Base-by-base conservation (phyloP, 2,329 filamentous ascomycete species). In the Alternaria arborescens region DNA sequence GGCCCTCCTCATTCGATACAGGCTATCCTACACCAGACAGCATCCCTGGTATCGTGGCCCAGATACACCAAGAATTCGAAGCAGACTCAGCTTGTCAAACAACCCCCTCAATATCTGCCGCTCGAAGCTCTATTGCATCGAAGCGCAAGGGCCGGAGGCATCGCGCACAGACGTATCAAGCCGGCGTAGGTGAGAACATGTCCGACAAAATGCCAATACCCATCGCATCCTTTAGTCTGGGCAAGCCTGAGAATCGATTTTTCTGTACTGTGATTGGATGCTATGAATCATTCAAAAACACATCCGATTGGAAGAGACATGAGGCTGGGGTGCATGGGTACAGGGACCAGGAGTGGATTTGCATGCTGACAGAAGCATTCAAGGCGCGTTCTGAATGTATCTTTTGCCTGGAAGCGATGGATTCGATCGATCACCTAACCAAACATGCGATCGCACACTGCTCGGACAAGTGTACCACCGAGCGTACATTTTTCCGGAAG, bases 291-390 rank as follows among this genome's bases (percentile, higher is more conserved):
- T 69, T 69, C 56, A 60, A 60, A 11, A 41, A 57, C 16, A 14
- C 16, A 7, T 66, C 50, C 8, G 42, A 22, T 2, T 69, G 61
- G 67, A 66, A 62, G 46, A 47, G 67, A 44, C 67, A 69, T 41
- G 65, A 68, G 32, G 22, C 30, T 1, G 42, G 51, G 14, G 63
- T 64, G 10, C 65, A 69, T 22, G 52, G 44, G 11, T 58, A 48
- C 36, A 55, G 52, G 14, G 47, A 60, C 22, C 47, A 8, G 4
- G 34, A 56, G 22, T 68, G 65, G 67, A 52, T 41, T 2, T 69
- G 67, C 28, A 56, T 66, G 60, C 47, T 59, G 6, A 40, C 59
- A 11, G 52, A 48, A 2, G 5, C 16, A 30, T 68, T 8, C 41
- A 56, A 8, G 12, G 20, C 12, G 28, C 11, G 11, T 18, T 24